A percentile compares a stretch with the other conserved stretches of the same genome.
phyloP scores from a whole-genome alignment of 2,329 filamentous ascomycete genomes.

The Rachicladosporium sp. region DNA sequence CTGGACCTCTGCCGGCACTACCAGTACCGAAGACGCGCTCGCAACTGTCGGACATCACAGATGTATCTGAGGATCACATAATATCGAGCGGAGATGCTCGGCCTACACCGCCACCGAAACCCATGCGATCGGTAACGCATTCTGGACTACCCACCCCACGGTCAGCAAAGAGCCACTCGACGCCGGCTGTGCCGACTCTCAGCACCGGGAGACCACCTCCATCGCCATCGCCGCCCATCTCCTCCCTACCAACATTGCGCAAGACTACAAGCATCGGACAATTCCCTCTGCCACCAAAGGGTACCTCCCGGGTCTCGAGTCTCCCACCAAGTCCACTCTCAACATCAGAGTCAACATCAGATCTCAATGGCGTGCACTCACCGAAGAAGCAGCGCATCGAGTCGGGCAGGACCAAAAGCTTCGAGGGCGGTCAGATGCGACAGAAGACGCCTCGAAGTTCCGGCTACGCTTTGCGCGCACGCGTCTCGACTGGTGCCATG shows the following conservation, averaged over 20 bases:
- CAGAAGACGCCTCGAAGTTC: conserved; percentile 17
- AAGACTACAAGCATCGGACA: conserved; percentile 89
- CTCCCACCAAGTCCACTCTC: conserved; percentile 45
- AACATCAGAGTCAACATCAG: conserved; percentile 33
- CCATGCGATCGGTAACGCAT: conserved; percentile 28
- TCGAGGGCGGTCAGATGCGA: conserved; percentile 18
- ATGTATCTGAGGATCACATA: conserved; percentile 9
- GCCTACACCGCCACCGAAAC: conserved; percentile 30
- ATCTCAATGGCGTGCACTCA: conserved; percentile 12
- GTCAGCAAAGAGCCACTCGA: conserved; percentile 31
- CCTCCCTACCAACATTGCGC: conserved; percentile 37
- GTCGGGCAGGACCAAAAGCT: conserved; percentile 14
- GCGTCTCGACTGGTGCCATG: conserved; percentile 20
- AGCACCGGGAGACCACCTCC: conserved; percentile 16
- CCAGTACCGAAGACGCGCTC: conserved; percentile 58
- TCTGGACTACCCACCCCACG: conserved; percentile 41
- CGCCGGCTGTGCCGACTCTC: conserved; percentile 42
- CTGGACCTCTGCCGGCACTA: conserved; percentile 59
- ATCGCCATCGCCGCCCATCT: conserved; percentile 3
- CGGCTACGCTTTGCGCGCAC: conserved; percentile 38
- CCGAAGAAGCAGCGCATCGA: conserved; percentile 21
- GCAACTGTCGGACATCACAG: conserved; percentile 32
- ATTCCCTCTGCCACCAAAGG: conserved; percentile 79
- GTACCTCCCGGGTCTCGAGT: conserved; percentile 46
- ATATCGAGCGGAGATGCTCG: not conserved